Percentiles rank a stretch among this genome's conserved stretches.
These are phyloP conservation scores for Lathyrus aphaca DNA, from an alignment of 306 rosid species.

Conservation along the genomic window DNA sequence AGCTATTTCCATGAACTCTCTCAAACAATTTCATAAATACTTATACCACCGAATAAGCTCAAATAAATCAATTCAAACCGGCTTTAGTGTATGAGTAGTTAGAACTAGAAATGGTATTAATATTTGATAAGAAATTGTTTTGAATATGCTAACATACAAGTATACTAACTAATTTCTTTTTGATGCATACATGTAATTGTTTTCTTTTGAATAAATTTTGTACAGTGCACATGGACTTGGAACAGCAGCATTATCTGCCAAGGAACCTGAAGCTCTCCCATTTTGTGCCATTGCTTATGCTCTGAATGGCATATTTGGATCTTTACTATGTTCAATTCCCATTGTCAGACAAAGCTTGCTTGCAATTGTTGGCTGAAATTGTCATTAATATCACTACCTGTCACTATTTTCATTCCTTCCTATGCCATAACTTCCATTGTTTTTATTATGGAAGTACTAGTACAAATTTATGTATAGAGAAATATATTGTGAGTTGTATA, in stretches of 20 bases:
- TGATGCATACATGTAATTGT: constrained; percentile 14
- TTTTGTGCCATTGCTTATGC: constrained; percentile 96
- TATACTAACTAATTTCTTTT: constrained; percentile 21
- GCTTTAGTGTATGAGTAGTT: neutral
- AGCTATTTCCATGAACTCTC: neutral
- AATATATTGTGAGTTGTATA: constrained; percentile 27
- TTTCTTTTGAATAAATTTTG: constrained; percentile 32
- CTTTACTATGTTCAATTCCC: constrained; percentile 84
- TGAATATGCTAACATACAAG: neutral
- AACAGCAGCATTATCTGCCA: constrained; percentile 93
- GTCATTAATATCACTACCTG: constrained; percentile 6
- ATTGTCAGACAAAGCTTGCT: constrained; percentile 75
- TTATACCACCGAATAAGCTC: neutral
- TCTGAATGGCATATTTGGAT: constrained; percentile 89
- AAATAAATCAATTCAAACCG: neutral
- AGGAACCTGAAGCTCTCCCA: constrained; percentile 98
- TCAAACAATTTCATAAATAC: neutral
- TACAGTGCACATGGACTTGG: constrained; percentile 92
- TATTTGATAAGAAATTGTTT: neutral
- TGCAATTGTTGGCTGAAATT: constrained; percentile 67
- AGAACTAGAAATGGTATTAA: neutral
- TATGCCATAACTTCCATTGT: constrained; percentile 21
- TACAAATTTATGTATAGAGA: constrained; percentile 39
- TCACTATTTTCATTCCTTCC: constrained; percentile 23
- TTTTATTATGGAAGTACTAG: constrained; percentile 21